phyloP scores from a whole-genome alignment of 371 early-diverging fungal genomes.

The Mucor circinelloides region DNA sequence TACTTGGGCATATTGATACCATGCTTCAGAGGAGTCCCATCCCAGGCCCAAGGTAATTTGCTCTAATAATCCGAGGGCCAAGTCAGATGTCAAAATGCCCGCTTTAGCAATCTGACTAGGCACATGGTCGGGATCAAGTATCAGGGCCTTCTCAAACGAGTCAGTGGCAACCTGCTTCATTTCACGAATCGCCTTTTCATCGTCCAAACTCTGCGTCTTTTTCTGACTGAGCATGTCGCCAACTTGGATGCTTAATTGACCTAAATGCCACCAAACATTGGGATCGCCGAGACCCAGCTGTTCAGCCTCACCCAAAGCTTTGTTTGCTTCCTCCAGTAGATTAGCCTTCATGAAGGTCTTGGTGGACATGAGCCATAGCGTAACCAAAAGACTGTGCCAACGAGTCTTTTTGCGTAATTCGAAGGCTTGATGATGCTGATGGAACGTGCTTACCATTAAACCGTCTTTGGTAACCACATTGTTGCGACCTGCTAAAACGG shows the following conservation, averaged over 20 bases:
- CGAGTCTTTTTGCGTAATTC: constrained; percentile 24
- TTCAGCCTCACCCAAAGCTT: constrained; percentile 69
- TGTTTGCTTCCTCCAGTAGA: constrained; percentile 60
- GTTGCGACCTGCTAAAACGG: neutral
- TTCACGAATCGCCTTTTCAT: constrained; percentile 7
- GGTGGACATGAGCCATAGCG: constrained; percentile 64
- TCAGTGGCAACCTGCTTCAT: constrained; percentile 36
- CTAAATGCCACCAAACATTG: constrained; percentile 60
- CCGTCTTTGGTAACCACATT: constrained; percentile 10
- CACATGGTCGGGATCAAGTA: constrained; percentile 37
- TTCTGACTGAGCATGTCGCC: neutral
- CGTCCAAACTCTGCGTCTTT: neutral
- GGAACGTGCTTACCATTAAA: constrained; percentile 10
- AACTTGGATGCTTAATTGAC: constrained; percentile 45
- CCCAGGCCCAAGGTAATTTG: constrained; percentile 27
- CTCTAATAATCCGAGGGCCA: constrained; percentile 31
- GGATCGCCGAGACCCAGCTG: constrained; percentile 52
- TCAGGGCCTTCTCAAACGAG: constrained; percentile 34
- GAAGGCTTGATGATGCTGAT: constrained; percentile 21
- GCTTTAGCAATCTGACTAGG: constrained; percentile 36
- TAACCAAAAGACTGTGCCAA: constrained; percentile 34
- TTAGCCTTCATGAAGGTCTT: constrained; percentile 59
- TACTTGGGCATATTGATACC: constrained; percentile 24
- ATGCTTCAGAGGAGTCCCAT: constrained; percentile 36
- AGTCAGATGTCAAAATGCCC: constrained; percentile 17